Conservation (phyloP, 2,329 filamentous ascomycete genomes). For the Neophaeococcomyces aloes region DNA sequence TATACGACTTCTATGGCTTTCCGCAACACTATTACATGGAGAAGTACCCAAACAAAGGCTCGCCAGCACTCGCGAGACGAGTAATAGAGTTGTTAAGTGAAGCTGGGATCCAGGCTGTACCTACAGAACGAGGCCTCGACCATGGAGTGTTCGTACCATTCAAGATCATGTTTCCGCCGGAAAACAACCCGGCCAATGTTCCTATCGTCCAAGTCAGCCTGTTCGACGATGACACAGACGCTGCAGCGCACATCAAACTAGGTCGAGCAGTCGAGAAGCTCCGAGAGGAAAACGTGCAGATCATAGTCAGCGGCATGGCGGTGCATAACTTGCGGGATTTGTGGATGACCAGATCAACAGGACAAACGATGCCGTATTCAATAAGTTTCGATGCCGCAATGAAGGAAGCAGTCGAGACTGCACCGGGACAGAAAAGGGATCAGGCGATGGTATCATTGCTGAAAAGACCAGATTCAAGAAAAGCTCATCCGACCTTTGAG, state of each 20-base stretch:
- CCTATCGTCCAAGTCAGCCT: conserved; percentile 65
- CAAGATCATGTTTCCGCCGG: conserved; percentile 47
- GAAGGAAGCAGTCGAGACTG: conserved; percentile 49
- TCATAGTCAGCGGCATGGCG: conserved; percentile 65
- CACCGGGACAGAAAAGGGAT: conserved; percentile 32
- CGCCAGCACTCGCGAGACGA: conserved; percentile 47
- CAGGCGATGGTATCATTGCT: conserved; percentile 38
- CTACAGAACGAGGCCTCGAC: conserved; percentile 56
- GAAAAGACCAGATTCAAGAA: conserved; percentile 43
- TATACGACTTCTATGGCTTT: conserved; percentile 69
- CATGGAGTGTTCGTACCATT: conserved; percentile 68
- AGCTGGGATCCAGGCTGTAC: conserved; percentile 50
- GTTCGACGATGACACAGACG: conserved; percentile 50
- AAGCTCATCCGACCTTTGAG: conserved; percentile 55
- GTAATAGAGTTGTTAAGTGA: conserved; percentile 46
- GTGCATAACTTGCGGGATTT: conserved; percentile 58
- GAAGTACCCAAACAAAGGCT: conserved; percentile 55
- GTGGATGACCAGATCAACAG: conserved; percentile 27
- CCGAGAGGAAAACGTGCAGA: conserved; percentile 55
- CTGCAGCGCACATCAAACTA: conserved; percentile 55
- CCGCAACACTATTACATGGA: conserved; percentile 59
- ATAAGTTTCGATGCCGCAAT: conserved; percentile 58
- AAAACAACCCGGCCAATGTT: conserved; percentile 51
- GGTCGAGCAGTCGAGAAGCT: conserved; percentile 56
- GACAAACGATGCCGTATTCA: conserved; percentile 45